phyloP scores from a whole-genome alignment of 768 basidiomycete species.

The Amanita molliuscula region DNA sequence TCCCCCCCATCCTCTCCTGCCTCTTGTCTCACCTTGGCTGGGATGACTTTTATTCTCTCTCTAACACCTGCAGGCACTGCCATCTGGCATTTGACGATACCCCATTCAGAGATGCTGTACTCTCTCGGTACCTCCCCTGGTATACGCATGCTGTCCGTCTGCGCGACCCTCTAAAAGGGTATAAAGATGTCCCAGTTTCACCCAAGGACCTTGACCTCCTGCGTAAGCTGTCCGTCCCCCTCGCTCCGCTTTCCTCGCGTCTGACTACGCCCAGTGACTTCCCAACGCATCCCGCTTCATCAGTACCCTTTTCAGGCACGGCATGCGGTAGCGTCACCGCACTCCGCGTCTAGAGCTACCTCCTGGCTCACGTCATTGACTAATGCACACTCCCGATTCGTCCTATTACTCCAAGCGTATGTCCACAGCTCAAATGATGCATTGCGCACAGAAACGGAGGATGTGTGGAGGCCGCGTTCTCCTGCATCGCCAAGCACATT shows the following conservation, averaged over 20 bases:
- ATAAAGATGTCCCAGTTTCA: constrained; percentile 38
- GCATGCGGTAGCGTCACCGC: constrained; percentile 31
- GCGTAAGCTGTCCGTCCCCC: constrained; percentile 30
- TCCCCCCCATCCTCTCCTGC: constrained; percentile 9
- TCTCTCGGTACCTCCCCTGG: constrained; percentile 46
- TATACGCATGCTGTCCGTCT: constrained; percentile 35
- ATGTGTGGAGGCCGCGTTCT: constrained; percentile 21
- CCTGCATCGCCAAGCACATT: constrained; percentile 18
- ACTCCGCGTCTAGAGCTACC: constrained; percentile 21
- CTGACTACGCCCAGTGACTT: constrained; percentile 36
- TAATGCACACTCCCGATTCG: constrained; percentile 63
- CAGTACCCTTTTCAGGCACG: constrained; percentile 65
- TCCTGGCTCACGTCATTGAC: constrained; percentile 36
- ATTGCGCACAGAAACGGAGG: constrained; percentile 35
- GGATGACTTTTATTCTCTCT: constrained; percentile 27
- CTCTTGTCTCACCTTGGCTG: constrained; percentile 26
- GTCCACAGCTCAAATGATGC: constrained; percentile 50
- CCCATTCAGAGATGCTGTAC: constrained; percentile 25
- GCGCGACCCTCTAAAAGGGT: constrained; percentile 25
- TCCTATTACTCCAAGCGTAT: constrained; percentile 63
- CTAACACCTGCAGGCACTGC: constrained; percentile 23
- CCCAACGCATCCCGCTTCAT: constrained; percentile 54
- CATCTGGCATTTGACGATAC: constrained; percentile 20
- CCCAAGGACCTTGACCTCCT: constrained; percentile 55
- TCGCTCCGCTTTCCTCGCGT: constrained; percentile 8